Evolutionary conservation across 2,329 filamentous ascomycete genomes (phyloP), one percentile per base, ranked within the genome.

Genomic region (Ophiostoma sp.): DNA sequence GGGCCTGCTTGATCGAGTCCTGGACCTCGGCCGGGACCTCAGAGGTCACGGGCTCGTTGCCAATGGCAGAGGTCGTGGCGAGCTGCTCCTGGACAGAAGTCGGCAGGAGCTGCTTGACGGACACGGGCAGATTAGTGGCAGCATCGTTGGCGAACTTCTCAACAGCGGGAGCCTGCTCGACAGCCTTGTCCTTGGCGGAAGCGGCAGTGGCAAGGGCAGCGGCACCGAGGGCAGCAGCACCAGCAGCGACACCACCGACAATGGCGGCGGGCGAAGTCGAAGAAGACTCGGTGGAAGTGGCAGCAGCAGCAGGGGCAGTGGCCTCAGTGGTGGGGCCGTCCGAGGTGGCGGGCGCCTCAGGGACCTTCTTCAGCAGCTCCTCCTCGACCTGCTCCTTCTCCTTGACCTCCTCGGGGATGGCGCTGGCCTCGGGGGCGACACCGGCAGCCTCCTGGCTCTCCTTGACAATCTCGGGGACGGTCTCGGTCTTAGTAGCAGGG

Each of bases 371-470:
- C 81, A 91, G 87, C 71, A 94, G 86, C 83, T 94, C 92, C 55
- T 89, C 84, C 83, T 94, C 92, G 3, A 94, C 86, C 73, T 87
- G 85, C 73, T 87, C 88, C 87, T 94, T 94, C 78, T 93, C 92
- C 77, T 86, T 81, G 8, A 94, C 91, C 78, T 92, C 91, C 57
- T 87, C 85, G 39, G 88, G 83, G 73, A 89, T 85, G 50, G 87
- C 90, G 77, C 90, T 90, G 12, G 92, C 91, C 80, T 93, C 92
- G n/a, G 91, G 88, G 7, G 85, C 83, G 59, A 86, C 84, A 71
- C 88, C 82, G 25, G 91, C 91, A 79, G 90, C 87, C 77, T 90
- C 85, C 79, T 94, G 91, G 82, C 91, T 93, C 78, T 93, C 88
- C 79, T 88, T 90, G 70, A 94, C 92, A 55, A 91, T 82, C 75